Evolutionary conservation across 352 stramenopile genomes (phyloP).

Genomic region (Pythium volutum): DNA sequence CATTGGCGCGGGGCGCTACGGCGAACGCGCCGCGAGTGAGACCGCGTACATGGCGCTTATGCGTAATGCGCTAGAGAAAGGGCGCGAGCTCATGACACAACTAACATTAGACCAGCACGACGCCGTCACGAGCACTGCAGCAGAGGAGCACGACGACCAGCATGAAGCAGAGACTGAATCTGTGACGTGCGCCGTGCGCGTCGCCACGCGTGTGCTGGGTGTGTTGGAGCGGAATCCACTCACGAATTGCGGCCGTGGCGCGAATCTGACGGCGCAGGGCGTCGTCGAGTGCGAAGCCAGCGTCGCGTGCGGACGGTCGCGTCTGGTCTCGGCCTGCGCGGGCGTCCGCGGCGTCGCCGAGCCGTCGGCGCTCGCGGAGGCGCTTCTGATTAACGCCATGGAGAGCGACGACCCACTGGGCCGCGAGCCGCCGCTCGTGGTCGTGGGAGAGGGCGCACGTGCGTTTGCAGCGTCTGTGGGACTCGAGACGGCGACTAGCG

Average conservation of each 20-base stretch:
- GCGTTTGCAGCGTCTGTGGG: conserved; percentile 33
- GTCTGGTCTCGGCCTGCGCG: conserved; percentile 41
- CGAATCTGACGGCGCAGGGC: conserved; percentile 51
- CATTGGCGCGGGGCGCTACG: conserved; percentile 44
- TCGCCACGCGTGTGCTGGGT: conserved; percentile 35
- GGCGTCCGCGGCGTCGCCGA: conserved; percentile 42
- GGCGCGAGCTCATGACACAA: conserved; percentile 1
- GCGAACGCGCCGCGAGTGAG: conserved; percentile 35
- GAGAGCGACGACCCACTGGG: conserved; percentile 17
- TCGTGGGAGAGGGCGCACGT: conserved; percentile 46
- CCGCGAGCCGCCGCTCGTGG: conserved; percentile 51
- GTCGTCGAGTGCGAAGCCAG: conserved; percentile 58
- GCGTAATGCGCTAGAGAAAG: conserved; percentile 19
- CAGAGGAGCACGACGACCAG: too few species aligned
- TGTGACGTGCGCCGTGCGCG: conserved; percentile 15
- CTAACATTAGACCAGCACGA: conserved; percentile 2
- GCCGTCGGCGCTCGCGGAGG: conserved; percentile 42
- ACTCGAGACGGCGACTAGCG: conserved; percentile 31
- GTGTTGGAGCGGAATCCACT: conserved; percentile 45
- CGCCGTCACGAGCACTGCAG: too few species aligned
- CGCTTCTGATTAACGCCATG: conserved; percentile 28
- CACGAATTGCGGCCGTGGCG: conserved; percentile 54
- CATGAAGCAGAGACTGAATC: not conserved
- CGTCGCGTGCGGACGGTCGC: conserved; percentile 41
- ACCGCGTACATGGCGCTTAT: conserved; percentile 43